Evolutionary conservation across 495 filamentous ascomycete genomes (phyloP), one percentile per base, ranked within the genome.

Genomic region (Hypomontagnella submonticulosa): DNA sequence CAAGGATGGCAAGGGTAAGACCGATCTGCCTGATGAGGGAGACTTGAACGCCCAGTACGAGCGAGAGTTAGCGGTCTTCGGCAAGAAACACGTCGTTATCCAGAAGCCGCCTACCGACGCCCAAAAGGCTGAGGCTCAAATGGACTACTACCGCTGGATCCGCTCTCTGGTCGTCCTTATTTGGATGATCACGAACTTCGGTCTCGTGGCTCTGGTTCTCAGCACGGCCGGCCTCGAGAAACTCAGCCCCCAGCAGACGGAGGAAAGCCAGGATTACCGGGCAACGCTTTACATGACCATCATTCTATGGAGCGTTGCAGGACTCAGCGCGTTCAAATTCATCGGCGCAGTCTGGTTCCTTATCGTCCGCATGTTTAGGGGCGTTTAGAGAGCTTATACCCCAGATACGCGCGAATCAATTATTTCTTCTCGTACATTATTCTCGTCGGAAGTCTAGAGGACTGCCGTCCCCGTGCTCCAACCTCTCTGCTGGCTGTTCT

Each of bases 131-230:
- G 92, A 97, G 70, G 90, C 89, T 68, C 95, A 99, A 78, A 92
- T 97, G 79, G 95, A 98, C 75, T 99, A 98, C 74, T 99, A 99
- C 82, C 92, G 93, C 71, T 95, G 93, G 40, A 96, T 99, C 73
- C 85, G 96, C 46, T 93, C 90, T 54, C 84, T 91, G 11, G 92
- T 97, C 69, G 96, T 99, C 54, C 81, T 99, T 50, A 84, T 89
- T 56, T 99, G 96, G 96, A 95, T 99, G 79, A 92, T 97, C 71
- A 93, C 87, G 67, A 99, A 99, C 77, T 90, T 98, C 71, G 92
- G 87, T 8, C 88, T 99, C 4, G 84, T 83, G 3, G 95, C 95
- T 0, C 85, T 93, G n/a, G 93, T 99, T 40, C 77, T 98, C 57
- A 90, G 88, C 63, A 86, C 90, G 1, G 96, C 88, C 18, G 96